phyloP scores from a whole-genome alignment of 2,329 filamentous ascomycete genomes.

The Neophaeococcomyces mojaviensis region DNA sequence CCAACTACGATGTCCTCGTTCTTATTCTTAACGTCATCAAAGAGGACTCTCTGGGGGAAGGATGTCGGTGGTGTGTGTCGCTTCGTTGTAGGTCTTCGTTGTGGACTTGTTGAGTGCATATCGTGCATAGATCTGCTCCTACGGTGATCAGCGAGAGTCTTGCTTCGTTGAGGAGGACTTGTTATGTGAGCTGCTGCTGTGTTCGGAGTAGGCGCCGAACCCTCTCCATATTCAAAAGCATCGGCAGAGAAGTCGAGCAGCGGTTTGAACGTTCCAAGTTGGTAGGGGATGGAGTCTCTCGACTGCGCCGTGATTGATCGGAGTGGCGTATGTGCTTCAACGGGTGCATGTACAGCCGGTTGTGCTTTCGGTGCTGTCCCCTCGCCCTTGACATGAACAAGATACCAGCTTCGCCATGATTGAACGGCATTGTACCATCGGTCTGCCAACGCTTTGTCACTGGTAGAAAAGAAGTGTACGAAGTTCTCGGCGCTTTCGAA shows the following conservation, averaged over 20 bases:
- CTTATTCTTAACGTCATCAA: background rate
- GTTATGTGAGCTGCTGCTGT: background rate
- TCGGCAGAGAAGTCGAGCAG: slow-evolving; percentile 51
- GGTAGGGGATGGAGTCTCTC: slow-evolving; percentile 49
- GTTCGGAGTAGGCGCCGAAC: background rate
- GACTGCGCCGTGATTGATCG: slow-evolving; percentile 23
- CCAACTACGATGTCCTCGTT: no score
- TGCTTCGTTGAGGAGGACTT: background rate
- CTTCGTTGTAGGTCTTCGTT: no score
- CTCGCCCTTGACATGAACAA: slow-evolving; percentile 63
- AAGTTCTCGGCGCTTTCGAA: slow-evolving; percentile 79
- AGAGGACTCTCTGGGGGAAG: background rate
- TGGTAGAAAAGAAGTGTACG: slow-evolving; percentile 84
- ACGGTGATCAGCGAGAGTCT: background rate
- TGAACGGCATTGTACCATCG: slow-evolving; percentile 66
- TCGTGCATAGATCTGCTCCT: no score
- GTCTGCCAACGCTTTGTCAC: slow-evolving; percentile 60
- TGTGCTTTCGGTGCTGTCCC: slow-evolving; percentile 29
- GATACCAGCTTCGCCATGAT: slow-evolving; percentile 83
- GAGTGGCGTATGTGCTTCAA: background rate
- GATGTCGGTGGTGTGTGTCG: background rate
- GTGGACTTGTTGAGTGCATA: no score
- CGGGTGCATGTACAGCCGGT: slow-evolving; percentile 15
- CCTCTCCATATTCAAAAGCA: background rate
- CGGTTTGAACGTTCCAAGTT: slow-evolving; percentile 60